These are phyloP conservation scores for Penicillium sp. DNA, from an alignment of 2,329 filamentous ascomycete species.

Conservation along the genomic window DNA sequence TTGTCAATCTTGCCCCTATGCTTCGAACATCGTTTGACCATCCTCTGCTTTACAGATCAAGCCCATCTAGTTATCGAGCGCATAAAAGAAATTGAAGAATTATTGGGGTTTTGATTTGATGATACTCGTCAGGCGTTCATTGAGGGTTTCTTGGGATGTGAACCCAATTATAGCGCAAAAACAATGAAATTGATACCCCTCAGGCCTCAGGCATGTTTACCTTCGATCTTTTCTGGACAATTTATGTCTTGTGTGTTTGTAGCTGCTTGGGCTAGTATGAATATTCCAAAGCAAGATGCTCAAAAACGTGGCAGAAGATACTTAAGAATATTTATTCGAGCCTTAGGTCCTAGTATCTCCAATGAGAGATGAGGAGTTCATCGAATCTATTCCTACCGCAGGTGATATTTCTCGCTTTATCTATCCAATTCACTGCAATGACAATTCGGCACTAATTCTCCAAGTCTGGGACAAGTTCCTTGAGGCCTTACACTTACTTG, in stretches of 20 bases:
- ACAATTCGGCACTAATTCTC: no score
- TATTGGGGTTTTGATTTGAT: slow-evolving; percentile 18
- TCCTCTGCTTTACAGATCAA: slow-evolving; percentile 47
- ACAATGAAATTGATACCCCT: slow-evolving; percentile 9
- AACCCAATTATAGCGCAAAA: slow-evolving; percentile 12
- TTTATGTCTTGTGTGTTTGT: neutral
- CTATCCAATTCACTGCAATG: no score
- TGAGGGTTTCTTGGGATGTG: slow-evolving; percentile 12
- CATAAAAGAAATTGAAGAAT: neutral
- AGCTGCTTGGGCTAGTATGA: neutral
- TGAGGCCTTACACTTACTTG: no score
- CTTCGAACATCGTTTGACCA: slow-evolving; percentile 3
- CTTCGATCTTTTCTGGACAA: neutral
- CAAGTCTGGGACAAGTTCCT: no score
- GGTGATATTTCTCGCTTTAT: no score
- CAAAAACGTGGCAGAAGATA: neutral
- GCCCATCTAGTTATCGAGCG: slow-evolving; percentile 44
- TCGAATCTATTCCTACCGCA: no score
- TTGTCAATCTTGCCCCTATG: neutral
- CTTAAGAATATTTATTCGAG: neutral
- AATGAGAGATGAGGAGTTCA: neutral
- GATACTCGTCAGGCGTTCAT: slow-evolving; percentile 26
- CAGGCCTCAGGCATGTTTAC: neutral
- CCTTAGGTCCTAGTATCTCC: neutral
- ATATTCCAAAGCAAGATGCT: neutral